Evolutionary conservation across 192 early-diverging fungal genomes (phyloP), one percentile per base, ranked within the genome.

Genomic region (Coemansia sp.): DNA sequence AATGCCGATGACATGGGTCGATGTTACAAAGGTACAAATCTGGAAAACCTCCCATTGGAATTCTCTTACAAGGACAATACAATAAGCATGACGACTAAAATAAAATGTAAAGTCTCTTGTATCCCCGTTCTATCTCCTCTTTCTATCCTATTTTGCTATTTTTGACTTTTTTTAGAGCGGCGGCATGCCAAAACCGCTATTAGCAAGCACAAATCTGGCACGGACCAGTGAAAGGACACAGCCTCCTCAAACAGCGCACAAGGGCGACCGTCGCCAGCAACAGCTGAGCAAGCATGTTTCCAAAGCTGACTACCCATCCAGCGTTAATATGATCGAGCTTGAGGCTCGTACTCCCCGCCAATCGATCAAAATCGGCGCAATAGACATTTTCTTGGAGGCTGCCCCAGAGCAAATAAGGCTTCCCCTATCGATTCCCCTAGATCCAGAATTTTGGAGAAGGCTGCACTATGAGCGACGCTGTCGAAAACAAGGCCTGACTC

Each of bases 371-470:
- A 60, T 73, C 29, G 71, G 71, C 36, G 46, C 34, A 18, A 46
- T 74, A 30, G 61, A 64, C 29, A 74, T 74, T 27, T 22, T 62
- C 18, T 16, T 62, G 32, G 60, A 69, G 8, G 8, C 29, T 23
- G 11, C 6, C 32, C 55, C 4, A 35, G 29, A n/a, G 22, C 32
- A 30, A 28, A 53, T 36, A 20, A 46, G 25, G 19, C 35, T 69
- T 20, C 73, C 73, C 7, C 49, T 69, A 24, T 66, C 14, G 4
- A 69, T 69, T 30, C 67, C 73, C 5, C 60, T 32, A 39, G 67
- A 75, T 66, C 62, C 63, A 66, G 72, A 35, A n/a, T 69, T 62
- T 19, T 75, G 73, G 67, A 34, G 47, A 29, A 60, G 32, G 13
- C 67, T 59, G 27, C 61, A 66, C 45, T 53, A 42, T 6, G 60